phyloP scores from a whole-genome alignment of 139 green algal species.

The Chlorella ohadii region DNA sequence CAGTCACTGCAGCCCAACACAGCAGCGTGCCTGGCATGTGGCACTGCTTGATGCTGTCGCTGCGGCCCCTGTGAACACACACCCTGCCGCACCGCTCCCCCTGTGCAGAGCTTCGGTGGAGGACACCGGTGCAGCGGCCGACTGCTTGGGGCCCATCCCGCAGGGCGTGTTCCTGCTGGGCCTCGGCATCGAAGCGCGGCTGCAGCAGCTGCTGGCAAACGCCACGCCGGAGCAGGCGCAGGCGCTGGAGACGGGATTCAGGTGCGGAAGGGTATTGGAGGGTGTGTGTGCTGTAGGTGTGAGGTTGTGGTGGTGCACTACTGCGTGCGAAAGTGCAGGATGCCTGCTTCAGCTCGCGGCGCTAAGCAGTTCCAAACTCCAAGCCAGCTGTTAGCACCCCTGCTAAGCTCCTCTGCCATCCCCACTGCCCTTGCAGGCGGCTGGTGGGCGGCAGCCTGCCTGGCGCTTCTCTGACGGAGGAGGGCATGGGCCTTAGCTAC shows the following conservation, averaged over 20 bases:
- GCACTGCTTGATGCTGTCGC: no score
- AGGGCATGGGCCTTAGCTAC: conserved; percentile 67
- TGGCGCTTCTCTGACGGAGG: background rate
- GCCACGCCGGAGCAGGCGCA: conserved; percentile 40
- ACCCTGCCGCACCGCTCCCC: background rate
- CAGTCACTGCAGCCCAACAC: no score
- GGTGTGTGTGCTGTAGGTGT: no score
- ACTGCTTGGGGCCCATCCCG: conserved; percentile 74
- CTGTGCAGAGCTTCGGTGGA: conserved; percentile 47
- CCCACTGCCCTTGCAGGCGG: conserved; percentile 1
- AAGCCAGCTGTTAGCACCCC: background rate
- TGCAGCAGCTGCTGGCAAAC: conserved; percentile 52
- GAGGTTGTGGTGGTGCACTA: no score
- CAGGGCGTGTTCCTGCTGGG: conserved; percentile 78
- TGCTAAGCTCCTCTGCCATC: no score
- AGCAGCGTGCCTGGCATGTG: no score
- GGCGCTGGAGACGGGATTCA: conserved; percentile 42
- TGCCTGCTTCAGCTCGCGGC: no score
- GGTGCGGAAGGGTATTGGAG: no score
- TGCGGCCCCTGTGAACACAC: no score
- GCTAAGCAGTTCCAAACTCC: no score
- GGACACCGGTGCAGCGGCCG: conserved; percentile 14
- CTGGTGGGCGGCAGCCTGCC: conserved; percentile 36
- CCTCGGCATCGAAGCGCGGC: conserved; percentile 77
- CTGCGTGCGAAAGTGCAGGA: no score